Base-by-base conservation (phyloP, 2,329 filamentous ascomycete genomes). In the Trichoderma harzianum region DNA sequence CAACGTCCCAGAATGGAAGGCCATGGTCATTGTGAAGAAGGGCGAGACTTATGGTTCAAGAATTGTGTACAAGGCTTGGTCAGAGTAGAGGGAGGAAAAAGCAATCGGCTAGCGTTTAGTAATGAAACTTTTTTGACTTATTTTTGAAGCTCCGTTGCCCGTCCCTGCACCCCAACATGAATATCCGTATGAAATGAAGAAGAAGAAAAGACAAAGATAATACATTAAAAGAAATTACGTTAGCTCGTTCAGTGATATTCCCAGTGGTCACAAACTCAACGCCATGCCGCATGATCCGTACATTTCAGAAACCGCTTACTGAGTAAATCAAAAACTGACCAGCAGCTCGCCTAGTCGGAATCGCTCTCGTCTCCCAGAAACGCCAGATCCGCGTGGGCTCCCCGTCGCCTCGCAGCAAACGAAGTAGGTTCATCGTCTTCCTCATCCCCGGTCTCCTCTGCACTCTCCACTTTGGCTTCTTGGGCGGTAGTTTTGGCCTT, bases 31-130 rank as follows among this genome's bases (percentile, higher is more conserved):
- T 32, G 83, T 98, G 74, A 95, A 92, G 86, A 95, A 92, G 84
- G 95, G 95, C 0, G 86, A 95, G 80, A 90, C 89, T 73, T 98
- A 93, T 80, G 95, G 95, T 1, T 89, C 90, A 74, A 89, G 90
- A 74, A 94, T 92, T 75, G 90, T 97, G 74, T 98, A 97, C 84
- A 90, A 90, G 78, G 93, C 90, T 0, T 98, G 95, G 95, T 89
- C 91, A 80, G 90, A 89, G 74, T 90, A 82, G 95, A 89, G 91
- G 80, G 90, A 89, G 74, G 89, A 82, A 75, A 24, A 51, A 28
- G 39, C 47, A 30, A 58, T 57, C 26, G 65, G n/a, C 18, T n/a
- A 47, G 53, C 39, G 36, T 34, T 26, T 64, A 26, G 30, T 36
- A 53, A 69, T 51, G 28, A 47, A 21, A 58, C n/a, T 28, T 58